Evolutionary conservation across 345 rosid genomes (phyloP), one percentile per base, ranked within the genome.

Genomic region (Syzygium aqueum): DNA sequence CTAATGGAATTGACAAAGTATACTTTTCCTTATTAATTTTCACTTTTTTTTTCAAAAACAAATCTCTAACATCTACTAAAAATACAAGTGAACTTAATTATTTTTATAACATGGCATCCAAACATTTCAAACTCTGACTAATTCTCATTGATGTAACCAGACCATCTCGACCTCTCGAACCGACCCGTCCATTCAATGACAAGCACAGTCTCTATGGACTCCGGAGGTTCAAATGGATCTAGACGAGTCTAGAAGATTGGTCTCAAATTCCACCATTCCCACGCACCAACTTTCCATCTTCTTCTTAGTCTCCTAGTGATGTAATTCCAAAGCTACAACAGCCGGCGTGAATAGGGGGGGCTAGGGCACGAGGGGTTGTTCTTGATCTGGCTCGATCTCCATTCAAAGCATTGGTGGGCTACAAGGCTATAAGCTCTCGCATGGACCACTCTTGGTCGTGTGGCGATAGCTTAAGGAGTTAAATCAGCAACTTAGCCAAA

Each of bases 151-250:
- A 56, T 22, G 61, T 3, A 22, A 22, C 9, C 12, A 0, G 8
- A 25, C 27, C 59, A 56, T 0, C 13, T 3, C 0, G 0, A 23
- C n/a, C 0, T 0, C 13, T 56, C n/a, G 25, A 56, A 56, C n/a
- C n/a, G n/a, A 43, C 46, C 7, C 46, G 46, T 43, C 7, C 54
- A 52, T 1, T 3, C 7, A 5, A 51, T 16, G 17, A 51, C 7
- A 1, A 2, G 9, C 8, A 13, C 19, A 0, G 4, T n/a, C 19
- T n/a, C 73, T n/a, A 25, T 4, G 43, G 1, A 7, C 11, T 7
- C 1, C 0, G 1, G 0, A 30, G 2, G 12, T 7, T 30, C 3
- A 7, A 17, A 53, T 53, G 22, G 1, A 67, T 16, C 3, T 17
- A 30, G 21, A 30, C 1, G 6, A 17, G 23, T 30, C 43, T 30